phyloP scores from a whole-genome alignment of 2,329 filamentous ascomycete species.

The Stromatinia cepivora region DNA sequence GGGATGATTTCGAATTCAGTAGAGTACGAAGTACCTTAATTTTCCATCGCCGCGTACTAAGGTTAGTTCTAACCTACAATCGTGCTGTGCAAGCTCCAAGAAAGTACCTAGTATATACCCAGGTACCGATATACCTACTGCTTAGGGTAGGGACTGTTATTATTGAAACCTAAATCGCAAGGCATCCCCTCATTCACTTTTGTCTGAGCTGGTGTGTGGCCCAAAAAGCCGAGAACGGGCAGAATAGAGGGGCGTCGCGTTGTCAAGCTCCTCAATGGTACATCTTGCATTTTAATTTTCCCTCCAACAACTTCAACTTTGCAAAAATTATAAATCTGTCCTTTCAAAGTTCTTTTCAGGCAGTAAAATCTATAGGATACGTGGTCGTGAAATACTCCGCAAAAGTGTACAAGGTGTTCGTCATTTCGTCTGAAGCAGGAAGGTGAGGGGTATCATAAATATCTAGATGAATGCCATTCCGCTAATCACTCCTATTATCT shows the following conservation, averaged over 20 bases:
- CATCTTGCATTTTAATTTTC: conserved; percentile 9
- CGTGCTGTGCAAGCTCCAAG: neutral
- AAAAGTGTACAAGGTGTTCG: conserved; percentile 16
- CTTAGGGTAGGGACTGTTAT: neutral
- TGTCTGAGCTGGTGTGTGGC: neutral
- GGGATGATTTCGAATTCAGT: neutral
- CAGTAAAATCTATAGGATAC: conserved; percentile 10
- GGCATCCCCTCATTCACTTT: neutral
- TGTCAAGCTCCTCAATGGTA: conserved; percentile 16
- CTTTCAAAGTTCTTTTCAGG: neutral
- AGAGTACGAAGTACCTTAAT: neutral
- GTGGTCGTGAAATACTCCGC: conserved; percentile 17
- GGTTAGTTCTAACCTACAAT: neutral
- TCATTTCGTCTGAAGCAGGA: conserved; percentile 20
- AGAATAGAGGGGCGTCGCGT: conserved; percentile 21
- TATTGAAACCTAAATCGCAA: conserved; percentile 16
- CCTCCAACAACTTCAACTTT: neutral
- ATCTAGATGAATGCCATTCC: conserved; percentile 18
- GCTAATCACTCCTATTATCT: conserved; percentile 19
- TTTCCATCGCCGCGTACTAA: neutral
- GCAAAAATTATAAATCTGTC: conserved; percentile 12
- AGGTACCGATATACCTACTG: neutral
- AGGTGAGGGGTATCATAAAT: conserved; percentile 24
- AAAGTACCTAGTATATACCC: too few species aligned
- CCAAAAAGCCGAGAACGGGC: conserved; percentile 17